phyloP scores from a whole-genome alignment of 2,329 filamentous ascomycete species.

The Colletotrichum kahawae region DNA sequence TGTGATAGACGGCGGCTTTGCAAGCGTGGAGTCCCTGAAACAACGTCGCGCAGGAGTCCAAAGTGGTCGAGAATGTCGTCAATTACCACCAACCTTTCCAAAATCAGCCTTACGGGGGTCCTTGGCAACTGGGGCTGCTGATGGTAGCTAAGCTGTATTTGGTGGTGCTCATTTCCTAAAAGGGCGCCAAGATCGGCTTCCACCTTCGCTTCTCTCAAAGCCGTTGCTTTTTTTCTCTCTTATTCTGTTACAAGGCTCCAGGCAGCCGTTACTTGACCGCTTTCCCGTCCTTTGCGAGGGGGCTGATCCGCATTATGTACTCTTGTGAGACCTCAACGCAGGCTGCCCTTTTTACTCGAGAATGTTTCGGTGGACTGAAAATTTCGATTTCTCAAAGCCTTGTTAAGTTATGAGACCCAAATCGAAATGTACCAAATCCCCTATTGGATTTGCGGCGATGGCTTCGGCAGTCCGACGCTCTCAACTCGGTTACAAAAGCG shows the following conservation, averaged over 20 bases:
- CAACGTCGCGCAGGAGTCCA: neutral
- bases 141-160: neutral
- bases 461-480: neutral
- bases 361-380: neutral
- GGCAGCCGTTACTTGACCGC: neutral
- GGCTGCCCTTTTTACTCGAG: neutral
- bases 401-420: neutral
- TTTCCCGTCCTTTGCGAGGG: neutral
- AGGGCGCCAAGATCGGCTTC: neutral
- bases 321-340: neutral
- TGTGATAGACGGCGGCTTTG: neutral
- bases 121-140: neutral
- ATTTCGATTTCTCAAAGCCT: neutral
- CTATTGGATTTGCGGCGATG: neutral
- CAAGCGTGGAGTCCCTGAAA: neutral
- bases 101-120: neutral
- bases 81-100: neutral
- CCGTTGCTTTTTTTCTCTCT: neutral
- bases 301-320: neutral
- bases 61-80: neutral
- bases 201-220: neutral
- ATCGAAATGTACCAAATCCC: neutral
- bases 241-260: neutral
- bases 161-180: neutral
- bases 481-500: neutral